These are phyloP conservation scores for Ascochyta pisi DNA, from an alignment of 2,329 filamentous ascomycete genomes.

Conservation along the genomic window DNA sequence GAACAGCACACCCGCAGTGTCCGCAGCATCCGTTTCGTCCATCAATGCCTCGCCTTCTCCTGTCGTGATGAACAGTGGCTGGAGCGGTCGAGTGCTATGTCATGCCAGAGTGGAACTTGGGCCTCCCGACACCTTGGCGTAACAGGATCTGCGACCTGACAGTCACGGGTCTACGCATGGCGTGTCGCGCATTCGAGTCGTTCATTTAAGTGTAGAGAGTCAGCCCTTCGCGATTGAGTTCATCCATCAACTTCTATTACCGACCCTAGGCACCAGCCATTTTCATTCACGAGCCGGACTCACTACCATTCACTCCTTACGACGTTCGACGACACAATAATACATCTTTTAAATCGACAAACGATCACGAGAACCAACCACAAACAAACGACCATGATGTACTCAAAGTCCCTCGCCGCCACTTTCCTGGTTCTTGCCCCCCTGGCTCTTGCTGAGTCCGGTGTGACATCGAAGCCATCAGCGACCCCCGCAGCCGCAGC, in stretches of 20 bases:
- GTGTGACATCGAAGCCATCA: constrained; percentile 12
- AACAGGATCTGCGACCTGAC: constrained; percentile 8
- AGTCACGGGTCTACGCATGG: constrained; percentile 9
- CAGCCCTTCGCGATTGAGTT: constrained; percentile 1
- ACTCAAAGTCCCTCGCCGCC: constrained; percentile 7
- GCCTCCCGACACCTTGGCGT: constrained; percentile 13
- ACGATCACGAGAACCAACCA: too few species aligned
- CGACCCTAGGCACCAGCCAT: constrained; percentile 11
- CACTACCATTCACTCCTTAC: constrained; percentile 22
- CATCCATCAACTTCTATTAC: constrained; percentile 4
- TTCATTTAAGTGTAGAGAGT: constrained; percentile 4
- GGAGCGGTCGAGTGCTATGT: neutral
- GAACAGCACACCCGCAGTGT: constrained; percentile 24
- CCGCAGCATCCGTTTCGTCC: constrained; percentile 3
- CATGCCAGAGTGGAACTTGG: constrained; percentile 6
- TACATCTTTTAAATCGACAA: neutral
- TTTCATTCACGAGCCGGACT: constrained; percentile 24
- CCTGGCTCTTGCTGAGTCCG: constrained; percentile 14
- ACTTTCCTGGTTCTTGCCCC: constrained; percentile 18
- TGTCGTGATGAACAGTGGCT: constrained; percentile 2
- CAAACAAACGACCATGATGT: constrained; percentile 4
- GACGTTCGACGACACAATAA: constrained; percentile 4
- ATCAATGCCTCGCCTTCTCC: neutral
- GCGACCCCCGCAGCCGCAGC: constrained; percentile 14
- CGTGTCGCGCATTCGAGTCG: constrained; percentile 2